Conservation (phyloP, 1,284 basidiomycete species). For the Apiotrichum montevideense region DNA sequence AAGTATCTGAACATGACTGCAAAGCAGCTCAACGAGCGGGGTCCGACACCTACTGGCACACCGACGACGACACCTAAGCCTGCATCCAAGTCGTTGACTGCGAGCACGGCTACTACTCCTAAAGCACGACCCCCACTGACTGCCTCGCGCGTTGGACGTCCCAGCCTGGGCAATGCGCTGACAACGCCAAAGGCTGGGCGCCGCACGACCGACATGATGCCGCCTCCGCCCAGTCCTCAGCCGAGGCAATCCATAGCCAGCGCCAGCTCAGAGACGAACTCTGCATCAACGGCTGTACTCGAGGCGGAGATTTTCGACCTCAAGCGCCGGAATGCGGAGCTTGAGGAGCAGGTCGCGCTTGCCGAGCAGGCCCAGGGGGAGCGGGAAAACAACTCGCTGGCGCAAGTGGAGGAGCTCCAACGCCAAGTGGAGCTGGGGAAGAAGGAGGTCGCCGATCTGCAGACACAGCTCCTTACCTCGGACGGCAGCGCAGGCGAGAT, state of each 20-base stretch:
- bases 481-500: constrained; percentile 40
- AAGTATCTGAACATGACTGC: constrained; percentile 70
- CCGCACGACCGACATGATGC: constrained; percentile 40
- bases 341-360: constrained; percentile 21
- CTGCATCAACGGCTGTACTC: constrained; percentile 18
- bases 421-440: constrained; percentile 25
- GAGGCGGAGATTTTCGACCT: constrained; percentile 42
- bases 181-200: constrained; percentile 40
- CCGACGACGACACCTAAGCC: constrained; percentile 2
- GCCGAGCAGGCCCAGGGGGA: constrained; percentile 6
- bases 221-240: constrained; percentile 46
- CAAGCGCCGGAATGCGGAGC: constrained; percentile 30
- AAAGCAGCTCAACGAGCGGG: constrained; percentile 60
- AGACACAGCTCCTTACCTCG: constrained; percentile 27
- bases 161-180: constrained; percentile 35
- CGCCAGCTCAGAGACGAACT: background rate
- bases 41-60: constrained; percentile 7
- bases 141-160: constrained; percentile 13
- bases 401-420: constrained; percentile 19
- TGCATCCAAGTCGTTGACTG: constrained; percentile 7
- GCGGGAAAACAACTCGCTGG: background rate
- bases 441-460: constrained; percentile 30
- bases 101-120: constrained; percentile 29
- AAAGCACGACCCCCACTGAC: background rate
- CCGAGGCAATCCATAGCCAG: constrained; percentile 31